Evolutionary conservation across 164 flowering plant species (phyloP).

Genomic region (Aristolochia californica): DNA sequence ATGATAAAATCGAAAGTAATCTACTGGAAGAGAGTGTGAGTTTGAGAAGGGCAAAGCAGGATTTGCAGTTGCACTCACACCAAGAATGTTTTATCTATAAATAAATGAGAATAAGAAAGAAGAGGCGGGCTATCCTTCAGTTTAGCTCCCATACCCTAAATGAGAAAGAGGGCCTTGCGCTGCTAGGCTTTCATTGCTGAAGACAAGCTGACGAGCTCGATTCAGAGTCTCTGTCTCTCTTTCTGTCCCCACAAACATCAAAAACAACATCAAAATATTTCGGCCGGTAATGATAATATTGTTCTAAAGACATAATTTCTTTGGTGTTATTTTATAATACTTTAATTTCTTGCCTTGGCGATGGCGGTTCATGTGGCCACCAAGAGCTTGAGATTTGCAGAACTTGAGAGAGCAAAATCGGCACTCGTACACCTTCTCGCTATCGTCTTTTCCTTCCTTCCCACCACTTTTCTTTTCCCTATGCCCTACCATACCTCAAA

Average conservation of each 20-base stretch:
- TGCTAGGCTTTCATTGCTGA: constrained; percentile 52
- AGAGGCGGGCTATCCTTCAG: background rate
- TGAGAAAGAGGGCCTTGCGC: constrained; percentile 27
- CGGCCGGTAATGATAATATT: no score
- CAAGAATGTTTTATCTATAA: background rate
- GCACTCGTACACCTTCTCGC: constrained; percentile 87
- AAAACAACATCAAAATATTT: no score
- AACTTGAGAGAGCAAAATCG: constrained; percentile 98
- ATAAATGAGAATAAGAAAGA: background rate
- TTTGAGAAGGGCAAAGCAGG: background rate
- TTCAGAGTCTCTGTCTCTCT: constrained; percentile 92
- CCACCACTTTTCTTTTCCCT: constrained; percentile 60
- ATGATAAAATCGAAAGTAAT: no score
- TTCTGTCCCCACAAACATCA: constrained; percentile 41
- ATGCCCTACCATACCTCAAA: constrained; percentile 29
- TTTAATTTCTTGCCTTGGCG: constrained; percentile 84
- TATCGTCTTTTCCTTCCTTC: constrained; percentile 57
- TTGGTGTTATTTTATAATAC: no score
- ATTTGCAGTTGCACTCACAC: constrained; percentile 4
- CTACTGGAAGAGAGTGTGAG: background rate
- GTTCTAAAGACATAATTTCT: no score
- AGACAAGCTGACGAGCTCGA: constrained; percentile 91
- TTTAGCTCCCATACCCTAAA: constrained; percentile 36
- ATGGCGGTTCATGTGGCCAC: constrained; percentile 99
- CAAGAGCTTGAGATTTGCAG: constrained; percentile 99